A percentile compares a stretch with the other conserved stretches of the same genome.
Conservation (phyloP, 1,284 basidiomycete species). For the Malassezia japonica region DNA sequence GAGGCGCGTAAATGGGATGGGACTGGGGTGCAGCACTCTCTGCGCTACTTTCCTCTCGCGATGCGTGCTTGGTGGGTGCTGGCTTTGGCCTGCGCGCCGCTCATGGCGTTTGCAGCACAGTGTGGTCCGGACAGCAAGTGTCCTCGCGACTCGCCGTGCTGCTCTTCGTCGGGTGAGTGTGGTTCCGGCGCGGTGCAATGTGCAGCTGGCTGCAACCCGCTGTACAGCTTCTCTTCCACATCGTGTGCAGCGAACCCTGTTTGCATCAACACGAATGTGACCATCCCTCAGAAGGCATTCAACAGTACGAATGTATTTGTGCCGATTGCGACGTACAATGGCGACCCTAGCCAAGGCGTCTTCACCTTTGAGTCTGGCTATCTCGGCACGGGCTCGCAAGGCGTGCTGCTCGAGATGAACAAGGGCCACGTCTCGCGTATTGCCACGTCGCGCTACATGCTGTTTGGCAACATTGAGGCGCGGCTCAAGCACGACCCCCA, state of each 20-base stretch:
- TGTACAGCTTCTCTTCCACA: constrained; percentile 24
- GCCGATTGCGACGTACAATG: constrained; percentile 37
- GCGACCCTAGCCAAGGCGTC: constrained; percentile 21
- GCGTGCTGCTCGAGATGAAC: constrained; percentile 35
- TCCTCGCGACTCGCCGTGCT: constrained; percentile 29
- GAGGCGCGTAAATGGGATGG: constrained; percentile 4
- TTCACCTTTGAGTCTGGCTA: constrained; percentile 40
- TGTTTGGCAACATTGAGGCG: constrained; percentile 35
- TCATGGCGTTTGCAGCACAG: not conserved
- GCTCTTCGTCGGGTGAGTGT: constrained; percentile 29
- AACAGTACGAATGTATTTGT: constrained; percentile 29
- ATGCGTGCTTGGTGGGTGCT: not conserved
- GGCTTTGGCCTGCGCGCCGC: not conserved
- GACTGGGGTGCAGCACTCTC: too few relatives aligned
- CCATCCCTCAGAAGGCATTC: constrained; percentile 23
- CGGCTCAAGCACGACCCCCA: constrained; percentile 29
- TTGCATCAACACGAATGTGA: constrained; percentile 25
- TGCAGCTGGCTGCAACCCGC: constrained; percentile 36
- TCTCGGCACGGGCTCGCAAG: constrained; percentile 32
- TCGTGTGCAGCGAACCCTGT: constrained; percentile 37
- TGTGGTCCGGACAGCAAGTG: constrained; percentile 12
- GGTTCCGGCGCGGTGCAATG: constrained; percentile 36
- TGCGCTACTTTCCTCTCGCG: not conserved
- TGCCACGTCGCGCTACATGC: constrained; percentile 37
- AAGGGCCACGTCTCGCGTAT: constrained; percentile 26